Conservation (phyloP, 2,329 filamentous ascomycete genomes). For the Aschersonia sp. region DNA sequence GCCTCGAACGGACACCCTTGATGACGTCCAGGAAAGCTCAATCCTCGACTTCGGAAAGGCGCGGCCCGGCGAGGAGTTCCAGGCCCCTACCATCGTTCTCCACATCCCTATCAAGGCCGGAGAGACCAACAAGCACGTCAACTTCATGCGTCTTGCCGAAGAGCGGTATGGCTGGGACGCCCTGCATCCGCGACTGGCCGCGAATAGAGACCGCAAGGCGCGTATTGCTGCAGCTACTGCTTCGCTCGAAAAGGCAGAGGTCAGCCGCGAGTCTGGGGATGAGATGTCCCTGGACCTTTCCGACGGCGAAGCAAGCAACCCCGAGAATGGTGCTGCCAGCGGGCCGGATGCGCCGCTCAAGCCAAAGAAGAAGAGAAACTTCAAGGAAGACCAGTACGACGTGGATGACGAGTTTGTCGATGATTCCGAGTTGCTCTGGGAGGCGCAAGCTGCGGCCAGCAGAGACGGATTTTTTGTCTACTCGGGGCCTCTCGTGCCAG, state of each 20-base stretch:
- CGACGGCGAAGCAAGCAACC: constrained; percentile 65
- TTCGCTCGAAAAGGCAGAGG: constrained; percentile 63
- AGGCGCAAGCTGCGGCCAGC: constrained; percentile 85
- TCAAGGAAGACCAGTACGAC: constrained; percentile 72
- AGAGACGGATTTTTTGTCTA: constrained; percentile 98
- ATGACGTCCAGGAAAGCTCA: constrained; percentile 34
- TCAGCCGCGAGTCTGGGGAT: constrained; percentile 54
- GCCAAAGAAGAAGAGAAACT: constrained; percentile 66
- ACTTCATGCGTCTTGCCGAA: constrained; percentile 87
- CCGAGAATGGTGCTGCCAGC: constrained; percentile 60
- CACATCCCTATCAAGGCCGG: constrained; percentile 62
- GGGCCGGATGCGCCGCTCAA: constrained; percentile 48
- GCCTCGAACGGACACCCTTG: constrained; percentile 33
- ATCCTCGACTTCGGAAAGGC: constrained; percentile 49
- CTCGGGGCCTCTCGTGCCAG: constrained; percentile 77
- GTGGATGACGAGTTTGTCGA: constrained; percentile 78
- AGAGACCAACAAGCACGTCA: constrained; percentile 80
- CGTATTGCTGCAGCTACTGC: constrained; percentile 82
- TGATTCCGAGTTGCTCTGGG: constrained; percentile 89
- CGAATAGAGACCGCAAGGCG: constrained; percentile 73
- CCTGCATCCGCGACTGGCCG: constrained; percentile 78
- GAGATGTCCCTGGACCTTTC: constrained; percentile 75
- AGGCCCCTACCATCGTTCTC: constrained; percentile 67
- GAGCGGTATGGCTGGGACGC: constrained; percentile 92
- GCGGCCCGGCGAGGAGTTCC: constrained; percentile 41